Evolutionary conservation across 2,329 filamentous ascomycete genomes (phyloP).

Genomic region (Paecilomyces fulvus): DNA sequence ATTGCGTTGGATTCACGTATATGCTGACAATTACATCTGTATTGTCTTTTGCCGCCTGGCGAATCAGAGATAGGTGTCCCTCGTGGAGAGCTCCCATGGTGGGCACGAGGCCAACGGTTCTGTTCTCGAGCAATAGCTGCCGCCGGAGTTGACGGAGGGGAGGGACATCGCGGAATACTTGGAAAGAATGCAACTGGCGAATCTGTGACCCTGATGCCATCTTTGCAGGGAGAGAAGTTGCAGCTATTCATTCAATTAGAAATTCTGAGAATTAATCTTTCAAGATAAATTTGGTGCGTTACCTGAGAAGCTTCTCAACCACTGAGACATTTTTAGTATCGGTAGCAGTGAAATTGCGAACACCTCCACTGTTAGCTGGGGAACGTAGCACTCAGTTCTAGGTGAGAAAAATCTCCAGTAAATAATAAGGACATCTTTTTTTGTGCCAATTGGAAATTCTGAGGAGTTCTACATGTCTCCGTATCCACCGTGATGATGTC

Average conservation of each 20-base stretch:
- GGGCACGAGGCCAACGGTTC: slow-evolving; percentile 78
- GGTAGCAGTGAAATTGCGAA: not conserved
- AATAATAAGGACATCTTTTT: not conserved
- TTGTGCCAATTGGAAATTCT: slow-evolving; percentile 4
- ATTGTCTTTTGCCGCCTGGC: slow-evolving; percentile 73
- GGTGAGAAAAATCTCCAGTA: not conserved
- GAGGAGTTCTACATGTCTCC: not conserved
- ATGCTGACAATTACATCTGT: slow-evolving; percentile 83
- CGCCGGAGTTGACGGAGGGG: slow-evolving; percentile 62
- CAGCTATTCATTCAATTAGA: not conserved
- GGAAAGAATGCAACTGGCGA: slow-evolving; percentile 20
- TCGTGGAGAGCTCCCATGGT: slow-evolving; percentile 97
- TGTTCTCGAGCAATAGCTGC: slow-evolving; percentile 56
- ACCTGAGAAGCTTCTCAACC: slow-evolving; percentile 14
- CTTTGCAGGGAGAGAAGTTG: slow-evolving; percentile 16
- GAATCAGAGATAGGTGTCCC: slow-evolving; percentile 79
- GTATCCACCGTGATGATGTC: slow-evolving; percentile 10
- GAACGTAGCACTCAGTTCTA: not conserved
- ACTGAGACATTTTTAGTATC: slow-evolving; percentile 21
- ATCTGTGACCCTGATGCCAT: slow-evolving; percentile 11
- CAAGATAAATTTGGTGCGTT: not conserved
- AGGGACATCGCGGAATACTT: slow-evolving; percentile 65
- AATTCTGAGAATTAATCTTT: not conserved
- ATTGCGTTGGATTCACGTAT: slow-evolving; percentile 96
- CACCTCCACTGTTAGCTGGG: not conserved